These are phyloP conservation scores for Euphorbia celastroides DNA, from an alignment of 441 rosid species.

Conservation along the genomic window DNA sequence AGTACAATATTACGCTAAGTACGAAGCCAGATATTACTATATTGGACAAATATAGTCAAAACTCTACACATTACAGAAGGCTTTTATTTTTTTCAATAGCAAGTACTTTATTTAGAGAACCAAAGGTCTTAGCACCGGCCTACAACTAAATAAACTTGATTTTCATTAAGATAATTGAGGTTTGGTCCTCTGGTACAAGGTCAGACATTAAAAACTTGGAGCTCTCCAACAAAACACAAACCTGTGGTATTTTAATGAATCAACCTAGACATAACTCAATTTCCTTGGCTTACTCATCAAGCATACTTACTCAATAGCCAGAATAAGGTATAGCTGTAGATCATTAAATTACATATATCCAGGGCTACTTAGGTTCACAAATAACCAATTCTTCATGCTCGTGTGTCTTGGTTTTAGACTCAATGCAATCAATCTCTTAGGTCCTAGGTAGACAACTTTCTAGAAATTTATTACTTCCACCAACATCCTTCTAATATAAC, in stretches of 20 bases:
- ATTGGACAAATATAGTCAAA: neutral
- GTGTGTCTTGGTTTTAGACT: neutral
- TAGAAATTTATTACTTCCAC: neutral
- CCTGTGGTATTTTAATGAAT: neutral
- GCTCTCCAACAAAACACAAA: neutral
- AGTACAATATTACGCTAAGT: neutral
- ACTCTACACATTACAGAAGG: neutral
- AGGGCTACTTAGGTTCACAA: neutral
- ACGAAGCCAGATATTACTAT: neutral
- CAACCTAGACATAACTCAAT: neutral
- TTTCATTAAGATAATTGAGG: neutral
- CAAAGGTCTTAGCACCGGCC: no score
- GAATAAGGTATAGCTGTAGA: neutral
- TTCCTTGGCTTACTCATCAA: neutral
- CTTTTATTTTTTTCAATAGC: neutral
- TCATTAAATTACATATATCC: neutral
- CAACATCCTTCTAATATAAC: neutral
- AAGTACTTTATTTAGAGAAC: neutral
- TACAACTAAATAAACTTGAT: no score
- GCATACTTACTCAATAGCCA: neutral
- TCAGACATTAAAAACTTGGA: neutral
- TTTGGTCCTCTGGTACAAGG: neutral
- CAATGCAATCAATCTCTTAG: neutral
- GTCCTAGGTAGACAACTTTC: neutral
- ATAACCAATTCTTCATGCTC: neutral